Evolutionary conservation across 2,329 filamentous ascomycete genomes (phyloP), one percentile per base, ranked within the genome.

Genomic region (Dactylellina sp.): DNA sequence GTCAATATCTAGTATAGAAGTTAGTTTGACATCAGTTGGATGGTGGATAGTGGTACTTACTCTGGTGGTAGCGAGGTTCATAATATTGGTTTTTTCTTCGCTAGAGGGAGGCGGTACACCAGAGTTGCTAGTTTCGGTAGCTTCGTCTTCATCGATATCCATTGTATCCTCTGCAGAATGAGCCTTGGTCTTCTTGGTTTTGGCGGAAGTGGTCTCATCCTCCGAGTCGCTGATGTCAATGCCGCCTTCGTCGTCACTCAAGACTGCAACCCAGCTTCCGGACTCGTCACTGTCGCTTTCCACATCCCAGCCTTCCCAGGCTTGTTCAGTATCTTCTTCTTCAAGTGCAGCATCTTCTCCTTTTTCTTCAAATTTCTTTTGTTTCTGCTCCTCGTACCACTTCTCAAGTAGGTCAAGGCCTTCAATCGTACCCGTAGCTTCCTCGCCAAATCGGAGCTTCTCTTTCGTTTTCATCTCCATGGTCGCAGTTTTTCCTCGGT

Each of bases 311-410:
- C 85, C 86, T 71, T 84, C 84, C 24, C 84, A 86, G 61, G 86
- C 83, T 77, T 82, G 84, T 7, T 82, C 84, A 1, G 86, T 84
- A 3, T 77, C 75, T 75, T 89, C 87, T 71, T 85, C 88, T 74
- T 84, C 84, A 49, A 84, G 82, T 87, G 83, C 1, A 92, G 83
- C 18, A 89, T 91, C 78, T 86, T 87, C 77, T 90, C 92, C 20
- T 86, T 85, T 50, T 88, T 86, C 81, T 89, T 93, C 80, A 88
- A 87, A 81, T 88, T 87, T 79, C 39, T 74, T 74, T 20, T 61
- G 53, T 22, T 87, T 88, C 81, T 98, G 92, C 77, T 97, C 92
- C 75, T 93, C 91, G 82, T 98, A 98, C 90, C 91, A 98, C 81
- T 92, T 88, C 80, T 92, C 93, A 7, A 99, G 85, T 18, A 99